phyloP scores from a whole-genome alignment of 768 basidiomycete genomes.

The Boletus vermiculosoides region DNA sequence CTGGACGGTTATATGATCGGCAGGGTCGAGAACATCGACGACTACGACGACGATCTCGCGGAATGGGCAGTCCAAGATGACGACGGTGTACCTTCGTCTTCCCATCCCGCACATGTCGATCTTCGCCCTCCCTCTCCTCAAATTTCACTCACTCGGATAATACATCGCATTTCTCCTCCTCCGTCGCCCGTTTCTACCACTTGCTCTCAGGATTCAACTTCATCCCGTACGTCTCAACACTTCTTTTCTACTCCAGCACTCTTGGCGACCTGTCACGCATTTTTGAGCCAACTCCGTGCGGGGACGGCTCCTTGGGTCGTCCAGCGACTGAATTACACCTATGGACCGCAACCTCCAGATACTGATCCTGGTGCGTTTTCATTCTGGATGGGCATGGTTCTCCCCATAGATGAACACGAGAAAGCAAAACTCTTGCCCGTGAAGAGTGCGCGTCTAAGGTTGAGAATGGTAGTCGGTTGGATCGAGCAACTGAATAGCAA shows the following conservation, averaged over 20 bases:
- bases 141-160: conserved; percentile 15
- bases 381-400: conserved; percentile 88
- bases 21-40: conserved; percentile 61
- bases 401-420: conserved; percentile 90
- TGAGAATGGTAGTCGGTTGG: conserved; percentile 91
- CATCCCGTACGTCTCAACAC: conserved; percentile 1
- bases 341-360: conserved; percentile 68
- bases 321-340: conserved; percentile 76
- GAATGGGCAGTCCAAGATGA: conserved; percentile 25
- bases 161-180: conserved; percentile 10
- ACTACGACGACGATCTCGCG: conserved; percentile 35
- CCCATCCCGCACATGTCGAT: conserved; percentile 4
- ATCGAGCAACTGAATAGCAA: conserved; percentile 73
- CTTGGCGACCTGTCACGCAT: conserved; percentile 56
- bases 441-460: conserved; percentile 69
- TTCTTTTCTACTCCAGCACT: conserved; percentile 30
- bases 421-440: conserved; percentile 86
- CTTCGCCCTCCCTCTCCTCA: conserved; percentile 11
- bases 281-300: conserved; percentile 56
- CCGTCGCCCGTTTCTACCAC: not conserved
- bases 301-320: conserved; percentile 93
- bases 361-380: conserved; percentile 67
- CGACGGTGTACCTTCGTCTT: conserved; percentile 10
- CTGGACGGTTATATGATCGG: conserved; percentile 91
- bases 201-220: conserved; percentile 3